These are phyloP conservation scores for Arabis alpina DNA, from an alignment of 345 rosid genomes.

Conservation along the genomic window DNA sequence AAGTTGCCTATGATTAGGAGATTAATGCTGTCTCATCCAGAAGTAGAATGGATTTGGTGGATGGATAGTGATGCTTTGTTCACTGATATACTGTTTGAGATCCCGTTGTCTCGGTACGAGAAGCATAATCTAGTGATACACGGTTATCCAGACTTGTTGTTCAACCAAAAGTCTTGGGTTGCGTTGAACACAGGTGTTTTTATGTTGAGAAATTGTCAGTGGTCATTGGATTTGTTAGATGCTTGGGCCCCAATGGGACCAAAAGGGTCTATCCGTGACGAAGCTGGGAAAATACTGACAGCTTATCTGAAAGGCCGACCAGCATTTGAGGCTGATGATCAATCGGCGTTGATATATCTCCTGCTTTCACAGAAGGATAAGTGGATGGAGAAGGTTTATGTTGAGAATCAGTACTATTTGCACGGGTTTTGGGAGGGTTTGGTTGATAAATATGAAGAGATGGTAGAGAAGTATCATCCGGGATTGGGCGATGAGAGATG, in stretches of 20 bases:
- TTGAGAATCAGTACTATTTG: constrained; percentile 91
- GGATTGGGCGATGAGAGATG: constrained; percentile 98
- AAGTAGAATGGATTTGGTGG: constrained; percentile 99
- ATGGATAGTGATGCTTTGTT: constrained; percentile 99
- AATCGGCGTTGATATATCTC: constrained; percentile 86
- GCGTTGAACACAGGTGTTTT: constrained; percentile 92
- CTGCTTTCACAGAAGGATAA: constrained; percentile 73
- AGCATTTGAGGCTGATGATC: constrained; percentile 92
- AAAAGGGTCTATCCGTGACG: constrained; percentile 76
- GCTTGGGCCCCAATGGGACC: constrained; percentile 98
- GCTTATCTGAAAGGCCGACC: constrained; percentile 88
- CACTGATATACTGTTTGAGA: constrained; percentile 90
- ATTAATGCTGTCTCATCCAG: constrained; percentile 90
- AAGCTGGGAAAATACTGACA: constrained; percentile 85
- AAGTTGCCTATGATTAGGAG: constrained; percentile 89
- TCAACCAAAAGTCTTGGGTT: constrained; percentile 87
- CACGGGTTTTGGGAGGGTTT: constrained; percentile 93
- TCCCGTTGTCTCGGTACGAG: constrained; percentile 64
- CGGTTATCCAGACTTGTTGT: constrained; percentile 85
- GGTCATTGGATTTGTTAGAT: constrained; percentile 94
- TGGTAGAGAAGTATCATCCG: constrained; percentile 91
- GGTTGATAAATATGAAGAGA: constrained; percentile 91
- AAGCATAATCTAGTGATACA: constrained; percentile 81
- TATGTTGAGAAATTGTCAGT: constrained; percentile 88
- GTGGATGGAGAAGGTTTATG: constrained; percentile 85